Percentiles rank a stretch among this genome's conserved stretches.
phyloP scores from a whole-genome alignment of 2,329 filamentous ascomycete genomes.

The Fonsecaea erecta region DNA sequence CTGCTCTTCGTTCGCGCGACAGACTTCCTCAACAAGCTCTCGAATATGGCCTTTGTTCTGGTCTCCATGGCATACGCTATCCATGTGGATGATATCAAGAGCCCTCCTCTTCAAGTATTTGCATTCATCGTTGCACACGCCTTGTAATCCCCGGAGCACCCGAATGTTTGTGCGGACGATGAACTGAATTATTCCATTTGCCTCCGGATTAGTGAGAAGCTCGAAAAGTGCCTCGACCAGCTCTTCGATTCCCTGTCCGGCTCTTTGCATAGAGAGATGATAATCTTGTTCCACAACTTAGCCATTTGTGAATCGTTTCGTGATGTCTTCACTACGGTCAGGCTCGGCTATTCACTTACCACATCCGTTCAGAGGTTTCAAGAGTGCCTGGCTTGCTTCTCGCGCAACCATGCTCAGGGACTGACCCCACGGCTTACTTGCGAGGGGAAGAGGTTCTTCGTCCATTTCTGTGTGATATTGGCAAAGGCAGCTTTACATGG shows the following conservation, averaged over 20 bases:
- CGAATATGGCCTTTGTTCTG: neutral
- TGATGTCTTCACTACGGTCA: neutral
- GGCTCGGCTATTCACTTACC: neutral
- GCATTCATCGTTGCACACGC: neutral
- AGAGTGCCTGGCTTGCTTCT: neutral
- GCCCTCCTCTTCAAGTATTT: neutral
- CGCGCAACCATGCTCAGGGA: neutral
- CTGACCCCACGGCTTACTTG: neutral
- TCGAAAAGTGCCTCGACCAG: conserved; percentile 1
- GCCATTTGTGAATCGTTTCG: neutral
- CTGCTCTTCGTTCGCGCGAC: neutral
- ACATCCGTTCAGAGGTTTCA: neutral
- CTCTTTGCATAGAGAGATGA: neutral
- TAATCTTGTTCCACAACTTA: conserved; percentile 7
- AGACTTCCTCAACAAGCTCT: neutral
- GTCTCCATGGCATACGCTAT: neutral
- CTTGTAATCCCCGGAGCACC: conserved; percentile 3
- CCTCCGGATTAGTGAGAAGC: neutral
- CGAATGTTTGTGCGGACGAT: conserved; percentile 10
- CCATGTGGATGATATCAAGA: neutral
- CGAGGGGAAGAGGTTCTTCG: neutral
- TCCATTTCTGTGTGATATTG: neutral
- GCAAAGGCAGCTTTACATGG: neutral
- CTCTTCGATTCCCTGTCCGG: neutral
- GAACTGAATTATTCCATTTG: conserved; percentile 8